Evolutionary conservation across 768 basidiomycete genomes (phyloP).

Genomic region (Russula earlei): DNA sequence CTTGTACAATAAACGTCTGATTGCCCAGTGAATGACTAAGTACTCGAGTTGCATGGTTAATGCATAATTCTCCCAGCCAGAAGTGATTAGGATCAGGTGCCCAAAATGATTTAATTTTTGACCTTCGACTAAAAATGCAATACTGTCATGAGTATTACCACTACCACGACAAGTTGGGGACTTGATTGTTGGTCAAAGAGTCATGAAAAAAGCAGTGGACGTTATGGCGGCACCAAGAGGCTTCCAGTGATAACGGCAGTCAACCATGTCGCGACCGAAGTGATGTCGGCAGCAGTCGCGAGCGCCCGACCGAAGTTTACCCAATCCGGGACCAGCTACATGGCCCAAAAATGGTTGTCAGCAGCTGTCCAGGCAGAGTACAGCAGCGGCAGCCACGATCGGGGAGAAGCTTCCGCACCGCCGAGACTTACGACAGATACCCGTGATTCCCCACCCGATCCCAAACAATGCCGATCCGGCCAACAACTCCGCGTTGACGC

Average conservation of each 20-base stretch:
- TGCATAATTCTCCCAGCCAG: too few species aligned
- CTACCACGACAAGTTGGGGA: constrained; percentile 1
- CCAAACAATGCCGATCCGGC: constrained; percentile 49
- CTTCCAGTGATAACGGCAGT: constrained; percentile 25
- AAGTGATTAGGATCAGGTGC: too few species aligned
- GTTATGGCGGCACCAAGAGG: constrained; percentile 14
- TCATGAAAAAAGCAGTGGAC: not conserved
- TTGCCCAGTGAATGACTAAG: too few species aligned
- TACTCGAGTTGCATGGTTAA: too few species aligned
- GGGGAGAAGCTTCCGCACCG: too few species aligned
- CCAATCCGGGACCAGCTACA: constrained; percentile 51
- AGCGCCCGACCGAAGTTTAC: constrained; percentile 49
- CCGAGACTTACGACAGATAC: constrained; percentile 55
- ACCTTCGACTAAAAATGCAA: too few species aligned
- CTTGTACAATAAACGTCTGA: too few species aligned
- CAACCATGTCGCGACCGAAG: constrained; percentile 34
- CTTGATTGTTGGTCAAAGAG: not conserved
- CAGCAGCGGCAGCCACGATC: not conserved
- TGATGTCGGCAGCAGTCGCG: constrained; percentile 28
- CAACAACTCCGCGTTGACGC: constrained; percentile 39
- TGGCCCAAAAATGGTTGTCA: constrained; percentile 1
- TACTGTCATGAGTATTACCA: not conserved
- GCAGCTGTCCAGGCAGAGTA: not conserved
- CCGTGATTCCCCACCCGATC: constrained; percentile 51
- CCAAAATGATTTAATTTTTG: too few species aligned